Base-by-base conservation (phyloP, 352 stramenopile genomes). In the Peronospora tabacina region DNA sequence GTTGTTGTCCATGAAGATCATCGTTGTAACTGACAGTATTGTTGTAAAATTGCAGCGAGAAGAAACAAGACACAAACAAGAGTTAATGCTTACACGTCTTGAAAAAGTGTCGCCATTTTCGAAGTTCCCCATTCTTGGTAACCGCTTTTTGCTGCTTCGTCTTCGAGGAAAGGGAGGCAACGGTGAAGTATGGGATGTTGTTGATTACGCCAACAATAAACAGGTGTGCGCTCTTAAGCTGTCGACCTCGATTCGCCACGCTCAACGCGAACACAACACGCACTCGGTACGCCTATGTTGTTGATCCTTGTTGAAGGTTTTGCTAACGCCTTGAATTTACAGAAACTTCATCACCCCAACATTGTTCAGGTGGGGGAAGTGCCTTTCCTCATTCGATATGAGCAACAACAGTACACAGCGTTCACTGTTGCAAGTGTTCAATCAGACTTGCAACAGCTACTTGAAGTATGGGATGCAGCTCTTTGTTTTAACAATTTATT, bases 151-250 rank as follows among this genome's bases (percentile, higher is more conserved):
- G 3, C 49, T 87, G 30, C 63, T 78, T 44, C 68, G 71, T 35
- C 61, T 90, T 11, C 64, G 80, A 36, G 79, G 79, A 36, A 87
- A 82, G 49, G 79, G 79, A 44, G 79, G 79, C 26, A 87, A 90
- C 34, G 79, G 79, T 33, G 79, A 90, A 63, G 79, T 90, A 1
- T 90, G 79, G 79, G 76, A 85, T 29, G 70, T 87, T n/a, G 51
- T 90, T 12, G 79, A 90, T 63, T 90, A 82, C 42, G 70, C 64
- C 19, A 70, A 86, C 49, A 57, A 81, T 24, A 80, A 85, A 37
- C 59, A 69, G 20, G 48, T 55, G 3, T 86, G 73, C 26, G 79
- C 79, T 19, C 49, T 90, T 15, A 90, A 90, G 49, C 58, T 90
- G 4, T 90, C 79, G 26, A 82, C 76, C 9, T 87, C 76, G 0